Percentiles rank a stretch among this genome's conserved stretches.
Conservation (phyloP, 1,139 yeast genomes). For the Meyerozyma elateridarum region DNA sequence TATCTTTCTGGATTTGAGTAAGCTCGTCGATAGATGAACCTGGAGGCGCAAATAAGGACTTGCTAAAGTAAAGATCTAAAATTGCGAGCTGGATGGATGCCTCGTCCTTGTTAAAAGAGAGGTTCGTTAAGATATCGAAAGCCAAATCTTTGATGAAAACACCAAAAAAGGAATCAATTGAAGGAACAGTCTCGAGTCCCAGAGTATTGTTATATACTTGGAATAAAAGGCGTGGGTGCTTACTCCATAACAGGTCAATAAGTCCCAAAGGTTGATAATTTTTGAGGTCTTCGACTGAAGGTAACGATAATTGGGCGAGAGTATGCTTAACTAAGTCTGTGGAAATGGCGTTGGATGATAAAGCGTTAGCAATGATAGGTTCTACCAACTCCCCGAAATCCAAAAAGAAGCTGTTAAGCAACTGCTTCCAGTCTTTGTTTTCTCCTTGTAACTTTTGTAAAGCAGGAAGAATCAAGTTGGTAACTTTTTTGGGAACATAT, state of each 20-base stretch:
- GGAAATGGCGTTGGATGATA: slow-evolving; percentile 34
- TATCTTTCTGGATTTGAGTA: slow-evolving; percentile 31
- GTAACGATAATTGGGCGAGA: slow-evolving; percentile 45
- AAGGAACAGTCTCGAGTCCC: slow-evolving; percentile 69
- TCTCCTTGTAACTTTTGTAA: slow-evolving; percentile 32
- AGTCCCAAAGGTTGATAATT: slow-evolving; percentile 26
- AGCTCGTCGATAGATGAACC: slow-evolving; percentile 80
- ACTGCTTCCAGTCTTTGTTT: slow-evolving; percentile 22
- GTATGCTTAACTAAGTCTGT: slow-evolving; percentile 39
- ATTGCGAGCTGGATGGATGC: slow-evolving; percentile 80
- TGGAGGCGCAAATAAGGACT: slow-evolving; percentile 72
- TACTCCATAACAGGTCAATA: slow-evolving; percentile 37
- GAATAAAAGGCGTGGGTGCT: slow-evolving; percentile 56
- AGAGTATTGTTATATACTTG: slow-evolving; percentile 54
- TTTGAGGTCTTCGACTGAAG: slow-evolving; percentile 35
- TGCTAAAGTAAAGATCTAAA: slow-evolving; percentile 68
- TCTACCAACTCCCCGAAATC: slow-evolving; percentile 27
- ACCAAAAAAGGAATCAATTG: slow-evolving; percentile 48
- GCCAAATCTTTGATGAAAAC: slow-evolving; percentile 71
- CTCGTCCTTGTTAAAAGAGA: slow-evolving; percentile 86
- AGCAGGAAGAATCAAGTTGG: slow-evolving; percentile 52
- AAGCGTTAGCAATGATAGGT: slow-evolving; percentile 35
- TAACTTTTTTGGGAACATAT: slow-evolving; percentile 49
- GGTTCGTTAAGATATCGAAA: slow-evolving; percentile 66
- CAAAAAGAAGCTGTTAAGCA: slow-evolving; percentile 27